Evolutionary conservation across 805 yeast genomes (phyloP), one percentile per base, ranked within the genome.

Genomic region (Schwanniomyces polymorphus): DNA sequence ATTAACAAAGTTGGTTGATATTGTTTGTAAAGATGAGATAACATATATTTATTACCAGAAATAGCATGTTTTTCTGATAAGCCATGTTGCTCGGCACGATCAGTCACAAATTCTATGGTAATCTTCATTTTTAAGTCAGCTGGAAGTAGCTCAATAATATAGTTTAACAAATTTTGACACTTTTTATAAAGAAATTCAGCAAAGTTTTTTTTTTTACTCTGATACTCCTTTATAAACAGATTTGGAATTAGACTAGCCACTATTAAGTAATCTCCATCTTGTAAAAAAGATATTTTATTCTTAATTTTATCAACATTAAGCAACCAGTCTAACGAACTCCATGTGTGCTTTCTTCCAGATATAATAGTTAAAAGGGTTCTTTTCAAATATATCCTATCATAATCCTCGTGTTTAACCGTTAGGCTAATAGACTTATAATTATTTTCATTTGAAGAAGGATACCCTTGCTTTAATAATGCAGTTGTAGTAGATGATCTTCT

Each of bases 391-490:
- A 63, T 44, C 44, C 56, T 27, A 48, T 57, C 52, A 55, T 60
- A 75, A 27, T 66, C 61, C 14, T 65, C 54, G 58, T 78, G 82
- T 51, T 72, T 74, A 42, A 67, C 73, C n/a, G 77, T 74, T 34
- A 78, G 58, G 50, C 75, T 67, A 28, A 70, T 60, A 26, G 68
- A 58, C n/a, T 64, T 60, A 55, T 72, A 70, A 52, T 72, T 71
- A 51, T 67, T 64, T 42, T 61, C 75, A 50, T 64, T 65, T 47
- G 66, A 63, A 6, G 67, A 53, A 7, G 70, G 70, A 51, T 67
- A 65, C 8, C 29, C 28, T 38, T 41, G 27, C 45, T 43, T 27
- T 42, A 43, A 11, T 38, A 42, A 23, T 34, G 52, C 23, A 35
- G 43, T 23, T 44, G 46, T 48, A 40, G 50, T 57, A 52, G 51